These are phyloP conservation scores for Naganishia friedmannii DNA, from an alignment of 768 basidiomycete genomes.

Conservation along the genomic window DNA sequence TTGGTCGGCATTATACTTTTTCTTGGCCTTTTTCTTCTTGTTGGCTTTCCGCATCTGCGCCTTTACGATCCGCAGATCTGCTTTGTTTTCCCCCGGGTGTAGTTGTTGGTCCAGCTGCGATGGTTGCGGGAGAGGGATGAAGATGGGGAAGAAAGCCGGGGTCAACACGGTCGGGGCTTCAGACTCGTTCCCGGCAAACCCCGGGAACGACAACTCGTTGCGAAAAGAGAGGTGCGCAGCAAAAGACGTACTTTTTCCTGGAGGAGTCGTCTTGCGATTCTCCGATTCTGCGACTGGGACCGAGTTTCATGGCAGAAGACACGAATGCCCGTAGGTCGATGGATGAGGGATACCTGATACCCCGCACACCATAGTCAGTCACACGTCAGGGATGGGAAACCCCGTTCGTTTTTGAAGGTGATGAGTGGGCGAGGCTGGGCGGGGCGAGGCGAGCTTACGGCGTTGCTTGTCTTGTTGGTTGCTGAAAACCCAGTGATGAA, in stretches of 20 bases:
- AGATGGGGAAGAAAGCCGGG: too few relatives aligned
- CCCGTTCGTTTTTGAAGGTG: too few relatives aligned
- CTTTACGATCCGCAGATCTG: slow-evolving; percentile 66
- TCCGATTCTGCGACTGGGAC: slow-evolving; percentile 73
- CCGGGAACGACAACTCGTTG: too few relatives aligned
- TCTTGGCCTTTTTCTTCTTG: slow-evolving; percentile 74
- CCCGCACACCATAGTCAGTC: too few relatives aligned
- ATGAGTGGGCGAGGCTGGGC: not conserved
- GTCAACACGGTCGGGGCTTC: too few relatives aligned
- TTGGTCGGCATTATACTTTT: slow-evolving; percentile 59
- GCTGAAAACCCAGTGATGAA: slow-evolving; percentile 51
- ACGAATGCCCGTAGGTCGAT: slow-evolving; percentile 82
- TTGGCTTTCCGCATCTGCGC: slow-evolving; percentile 73
- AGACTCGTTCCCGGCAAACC: too few relatives aligned
- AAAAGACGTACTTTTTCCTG: slow-evolving; percentile 65
- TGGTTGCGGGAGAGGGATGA: too few relatives aligned
- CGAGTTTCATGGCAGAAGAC: slow-evolving; percentile 86
- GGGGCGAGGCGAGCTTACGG: slow-evolving; percentile 31
- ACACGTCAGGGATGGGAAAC: too few relatives aligned
- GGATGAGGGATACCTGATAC: slow-evolving; percentile 71
- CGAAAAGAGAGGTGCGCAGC: too few relatives aligned
- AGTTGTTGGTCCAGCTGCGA: slow-evolving; percentile 66
- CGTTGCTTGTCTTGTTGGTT: slow-evolving; percentile 83
- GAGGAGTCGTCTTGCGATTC: slow-evolving; percentile 68
- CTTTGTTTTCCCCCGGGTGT: slow-evolving; percentile 75